Base-by-base conservation (phyloP, 441 rosid genomes). In the Bruguiera hainesii region DNA sequence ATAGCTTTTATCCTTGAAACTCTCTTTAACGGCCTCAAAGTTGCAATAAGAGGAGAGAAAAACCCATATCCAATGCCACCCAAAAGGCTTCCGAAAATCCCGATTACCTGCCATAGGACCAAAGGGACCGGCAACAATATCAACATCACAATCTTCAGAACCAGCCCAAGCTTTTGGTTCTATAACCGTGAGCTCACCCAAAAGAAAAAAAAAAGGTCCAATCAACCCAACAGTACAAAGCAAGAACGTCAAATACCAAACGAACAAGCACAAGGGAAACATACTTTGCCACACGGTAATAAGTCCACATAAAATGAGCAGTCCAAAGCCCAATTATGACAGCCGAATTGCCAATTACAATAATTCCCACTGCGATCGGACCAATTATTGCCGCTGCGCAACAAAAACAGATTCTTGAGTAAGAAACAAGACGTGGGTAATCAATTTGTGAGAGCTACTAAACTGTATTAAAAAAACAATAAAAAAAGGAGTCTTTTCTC, bases 271-370 rank as follows among this genome's bases (percentile, higher is more conserved):
- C 39, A 10, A 30, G 18, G 50, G 21, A 63, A 20, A 26, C 53
- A 65, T 66, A 93, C 97, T 91, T 91, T 37, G 84, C 82, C 5
- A 90, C 86, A 79, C 95, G 84, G 76, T 82, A 91, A 73, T 79
- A 82, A 73, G 95, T 89, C 95, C 95, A 93, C 9, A 83, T 1
- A 72, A 85, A 79, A 83, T 89, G 98, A 66, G 95, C 95, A 21
- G 82, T 76, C 96, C 97, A 93, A 33, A 90, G 93, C 15, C 98
- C 97, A 61, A 81, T 69, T 35, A 86, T 80, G 25, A 91, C 87
- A 18, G 81, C 77, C 29, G 91, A 83, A 77, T 89, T 84, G 18
- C 90, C 93, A 37, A 80, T 56, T 70, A 70, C 70, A 57, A 84
- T 77, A 74, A 91, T 80, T 62, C 69, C 82, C 53, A 81, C 76